Evolutionary conservation across 1,139 yeast species (phyloP), one percentile per base, ranked within the genome.

Genomic region (Debaryomyces psychrophilus): DNA sequence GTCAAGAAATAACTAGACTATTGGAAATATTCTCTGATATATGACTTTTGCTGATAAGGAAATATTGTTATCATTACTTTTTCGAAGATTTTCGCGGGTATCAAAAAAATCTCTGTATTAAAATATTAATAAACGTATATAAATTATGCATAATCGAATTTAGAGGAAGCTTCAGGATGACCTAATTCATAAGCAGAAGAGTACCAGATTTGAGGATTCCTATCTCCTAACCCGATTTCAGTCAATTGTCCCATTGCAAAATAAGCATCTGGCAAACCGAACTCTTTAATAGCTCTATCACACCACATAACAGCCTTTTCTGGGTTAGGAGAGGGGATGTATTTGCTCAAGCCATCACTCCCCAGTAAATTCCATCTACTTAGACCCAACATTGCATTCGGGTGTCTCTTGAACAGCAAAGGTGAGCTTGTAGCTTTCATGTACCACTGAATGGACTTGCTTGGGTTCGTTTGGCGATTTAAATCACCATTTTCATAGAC

Each of bases 281-380:
- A 64, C 59, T 85, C 87, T 53, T 85, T 87, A 2, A 95, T 85
- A 0, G 96, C 92, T 51, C 88, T 78, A 44, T 89, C 81, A 31
- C 96, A 95, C 98, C 98, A 93, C 53, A 86, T 70, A 49, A 87
- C 84, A 0, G 97, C 96, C 62, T 87, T 76, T 39, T 83, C 83
- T 44, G 88, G 93, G 57, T 83, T 82, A 31, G 88, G 85, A 35
- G 73, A 70, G 37, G 95, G 78, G 25, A 90, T 67, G 46, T 71
- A 68, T 51, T 68, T 71, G 46, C 69, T 65, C 22, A 54, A 71
- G 0, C 87, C 89, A 9, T 81, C 78, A 4, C 87, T 82, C 2
- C 98, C 98, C 0, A 89, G 83, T 52, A 93, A 73, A 60, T 87
- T 88, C 98, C 99, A 93, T 39, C 97, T 92, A 50, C 90, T 82